A percentile compares a stretch with the other conserved stretches of the same genome.
Evolutionary conservation across 139 green algal genomes (phyloP).

Genomic region (Haematococcus sp.): DNA sequence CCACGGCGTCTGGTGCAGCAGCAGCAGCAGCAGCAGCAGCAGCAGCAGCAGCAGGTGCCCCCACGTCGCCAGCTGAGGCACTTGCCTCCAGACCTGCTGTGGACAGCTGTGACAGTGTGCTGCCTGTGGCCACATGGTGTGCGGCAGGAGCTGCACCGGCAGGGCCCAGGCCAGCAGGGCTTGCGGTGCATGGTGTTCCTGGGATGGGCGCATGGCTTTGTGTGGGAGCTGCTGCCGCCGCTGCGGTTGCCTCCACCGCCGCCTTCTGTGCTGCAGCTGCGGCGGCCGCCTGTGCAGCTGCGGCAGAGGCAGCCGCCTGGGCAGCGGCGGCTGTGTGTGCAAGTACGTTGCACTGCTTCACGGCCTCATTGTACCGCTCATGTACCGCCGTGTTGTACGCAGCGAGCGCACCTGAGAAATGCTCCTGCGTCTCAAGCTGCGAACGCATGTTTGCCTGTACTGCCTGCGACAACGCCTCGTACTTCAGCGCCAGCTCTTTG

Average conservation of each 20-base stretch:
- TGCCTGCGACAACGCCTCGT: constrained; percentile 48
- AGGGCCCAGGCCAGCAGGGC: background rate
- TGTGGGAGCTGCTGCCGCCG: background rate
- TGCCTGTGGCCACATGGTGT: background rate
- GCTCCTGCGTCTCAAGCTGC: constrained; percentile 8
- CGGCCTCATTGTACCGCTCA: background rate
- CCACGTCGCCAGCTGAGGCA: background rate
- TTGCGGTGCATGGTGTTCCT: background rate
- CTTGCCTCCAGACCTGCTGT: background rate
- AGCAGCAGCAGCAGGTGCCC: background rate
- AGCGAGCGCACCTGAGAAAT: background rate
- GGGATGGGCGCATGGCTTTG: background rate
- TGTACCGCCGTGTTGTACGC: background rate
- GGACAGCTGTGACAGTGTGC: no score
- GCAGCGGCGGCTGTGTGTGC: background rate
- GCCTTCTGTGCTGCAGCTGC: constrained; percentile 4
- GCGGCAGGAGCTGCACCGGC: background rate
- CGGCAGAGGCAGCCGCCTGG: background rate
- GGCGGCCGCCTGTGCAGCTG: constrained; percentile 11
- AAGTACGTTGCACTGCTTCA: background rate
- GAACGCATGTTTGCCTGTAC: background rate
- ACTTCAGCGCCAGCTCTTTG: constrained; percentile 80
- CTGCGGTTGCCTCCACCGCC: background rate
- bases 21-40: background rate
- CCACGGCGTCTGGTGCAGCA: background rate